Evolutionary conservation across 225 moss, liverwort and hornwort genomes (phyloP).

Genomic region (Thuidium tamariscinum): DNA sequence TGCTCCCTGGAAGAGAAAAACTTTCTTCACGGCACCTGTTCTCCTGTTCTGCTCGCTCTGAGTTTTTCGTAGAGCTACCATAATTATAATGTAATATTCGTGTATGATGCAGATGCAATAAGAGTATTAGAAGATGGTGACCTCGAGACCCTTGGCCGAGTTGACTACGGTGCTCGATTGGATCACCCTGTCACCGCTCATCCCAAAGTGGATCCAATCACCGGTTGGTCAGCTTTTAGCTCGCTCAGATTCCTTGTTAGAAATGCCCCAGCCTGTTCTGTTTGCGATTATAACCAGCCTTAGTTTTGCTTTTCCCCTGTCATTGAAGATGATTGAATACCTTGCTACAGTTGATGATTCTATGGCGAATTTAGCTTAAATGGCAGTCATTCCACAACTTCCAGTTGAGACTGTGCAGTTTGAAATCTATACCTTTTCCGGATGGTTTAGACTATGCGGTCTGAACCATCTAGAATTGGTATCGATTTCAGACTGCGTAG

Average conservation of each 20-base stretch:
- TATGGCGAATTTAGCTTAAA: too few relatives aligned
- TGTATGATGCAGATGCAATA: constrained; percentile 37
- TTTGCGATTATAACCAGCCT: neutral
- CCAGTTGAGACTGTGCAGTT: too few relatives aligned
- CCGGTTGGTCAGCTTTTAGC: neutral
- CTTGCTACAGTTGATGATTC: neutral
- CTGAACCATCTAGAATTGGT: too few relatives aligned
- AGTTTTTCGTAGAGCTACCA: neutral
- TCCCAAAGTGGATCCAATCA: constrained; percentile 65
- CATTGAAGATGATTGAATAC: neutral
- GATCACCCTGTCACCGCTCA: constrained; percentile 62
- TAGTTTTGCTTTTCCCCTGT: neutral
- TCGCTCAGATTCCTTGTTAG: neutral
- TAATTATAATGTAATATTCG: neutral
- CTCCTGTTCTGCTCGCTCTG: neutral
- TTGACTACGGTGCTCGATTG: constrained; percentile 42
- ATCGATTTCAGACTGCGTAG: too few relatives aligned
- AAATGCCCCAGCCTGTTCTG: too few relatives aligned
- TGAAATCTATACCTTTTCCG: too few relatives aligned
- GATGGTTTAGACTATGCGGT: too few relatives aligned
- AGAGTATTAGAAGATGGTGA: constrained; percentile 62
- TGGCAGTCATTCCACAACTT: too few relatives aligned
- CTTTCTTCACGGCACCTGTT: neutral
- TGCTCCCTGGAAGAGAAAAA: neutral
- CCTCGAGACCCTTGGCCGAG: constrained; percentile 57